Evolutionary conservation across 1,139 yeast species (phyloP), one percentile per base, ranked within the genome.

Genomic region (Pichia sp.): DNA sequence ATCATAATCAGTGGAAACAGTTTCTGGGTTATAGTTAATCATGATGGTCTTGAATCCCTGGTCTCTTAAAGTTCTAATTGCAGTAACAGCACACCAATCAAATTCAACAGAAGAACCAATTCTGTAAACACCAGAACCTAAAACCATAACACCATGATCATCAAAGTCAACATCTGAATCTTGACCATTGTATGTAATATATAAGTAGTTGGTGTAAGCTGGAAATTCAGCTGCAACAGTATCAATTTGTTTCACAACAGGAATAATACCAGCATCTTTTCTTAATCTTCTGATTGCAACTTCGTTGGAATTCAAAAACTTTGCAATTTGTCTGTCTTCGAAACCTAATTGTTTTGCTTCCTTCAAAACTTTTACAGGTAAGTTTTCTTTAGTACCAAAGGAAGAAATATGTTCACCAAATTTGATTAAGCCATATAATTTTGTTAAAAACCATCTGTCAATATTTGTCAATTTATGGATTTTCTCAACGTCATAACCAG

Each of bases 141-240:
- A 72, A 26, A 91, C 98, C 77, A 91, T 71, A 50, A 93, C 82
- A 58, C 98, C 98, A 52, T 86, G 76, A 52, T 91, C 97, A 55
- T 84, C 75, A 58, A 91, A 91, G 25, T 71, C 61, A 49, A 91
- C 80, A 64, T 91, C 98, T 50, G 84, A 84, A 42, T 85, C 70
- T 56, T 84, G 88, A 45, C 96, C 98, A 61, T 88, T 91, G 71
- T 91, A 91, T 35, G 98, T 91, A 64, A 88, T 77, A 71, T 91
- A 91, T 64, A 91, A 74, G 67, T 91, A 91, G 70, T 91, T 91
- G 60, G 98, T 91, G 69, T 67, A 77, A 39, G 97, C 96, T 42
- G 98, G 98, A 79, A 91, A 91, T 66, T 91, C 98, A 41, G 98
- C 98, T 43, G 98, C 98, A 55, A 91, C 96, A 28, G 98, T 91